These are phyloP conservation scores for Zygosaccharomyces rouxii DNA, from an alignment of 805 yeast species.

Conservation along the genomic window DNA sequence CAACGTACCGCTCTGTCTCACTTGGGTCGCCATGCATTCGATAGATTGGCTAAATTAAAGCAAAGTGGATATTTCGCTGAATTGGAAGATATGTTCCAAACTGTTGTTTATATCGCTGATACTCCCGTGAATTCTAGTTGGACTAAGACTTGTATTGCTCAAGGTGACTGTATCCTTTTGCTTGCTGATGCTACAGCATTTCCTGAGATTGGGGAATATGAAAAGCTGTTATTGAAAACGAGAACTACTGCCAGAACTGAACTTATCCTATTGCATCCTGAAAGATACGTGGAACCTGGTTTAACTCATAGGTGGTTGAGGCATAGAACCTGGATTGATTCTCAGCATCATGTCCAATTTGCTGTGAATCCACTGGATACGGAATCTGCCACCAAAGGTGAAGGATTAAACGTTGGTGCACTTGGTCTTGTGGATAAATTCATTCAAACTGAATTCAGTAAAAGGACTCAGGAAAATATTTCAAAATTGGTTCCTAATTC, in stretches of 20 bases:
- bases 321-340: slow-evolving; percentile 82
- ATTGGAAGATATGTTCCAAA: slow-evolving; percentile 81
- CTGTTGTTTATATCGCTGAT: slow-evolving; percentile 87
- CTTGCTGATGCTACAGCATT: slow-evolving; percentile 77
- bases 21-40: slow-evolving; percentile 90
- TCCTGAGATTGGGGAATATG: slow-evolving; percentile 81
- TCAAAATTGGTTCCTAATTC: slow-evolving; percentile 33
- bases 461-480: slow-evolving; percentile 31
- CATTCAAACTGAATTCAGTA: slow-evolving; percentile 31
- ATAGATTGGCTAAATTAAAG: slow-evolving; percentile 76
- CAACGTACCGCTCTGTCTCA: slow-evolving; percentile 76
- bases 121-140: slow-evolving; percentile 77
- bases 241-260: slow-evolving; percentile 87
- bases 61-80: slow-evolving; percentile 87
- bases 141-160: slow-evolving; percentile 89
- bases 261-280: slow-evolving; percentile 77
- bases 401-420: slow-evolving; percentile 17
- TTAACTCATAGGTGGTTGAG: slow-evolving; percentile 81
- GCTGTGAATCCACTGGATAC: slow-evolving; percentile 21
- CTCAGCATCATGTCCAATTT: slow-evolving; percentile 88
- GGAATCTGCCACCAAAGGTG: slow-evolving; percentile 20
- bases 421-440: slow-evolving; percentile 26
- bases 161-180: slow-evolving; percentile 89
- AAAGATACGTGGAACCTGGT: slow-evolving; percentile 78
- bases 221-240: slow-evolving; percentile 63